Conservation (phyloP, 306 rosid species). For the Cucurbita argyrosperma region DNA sequence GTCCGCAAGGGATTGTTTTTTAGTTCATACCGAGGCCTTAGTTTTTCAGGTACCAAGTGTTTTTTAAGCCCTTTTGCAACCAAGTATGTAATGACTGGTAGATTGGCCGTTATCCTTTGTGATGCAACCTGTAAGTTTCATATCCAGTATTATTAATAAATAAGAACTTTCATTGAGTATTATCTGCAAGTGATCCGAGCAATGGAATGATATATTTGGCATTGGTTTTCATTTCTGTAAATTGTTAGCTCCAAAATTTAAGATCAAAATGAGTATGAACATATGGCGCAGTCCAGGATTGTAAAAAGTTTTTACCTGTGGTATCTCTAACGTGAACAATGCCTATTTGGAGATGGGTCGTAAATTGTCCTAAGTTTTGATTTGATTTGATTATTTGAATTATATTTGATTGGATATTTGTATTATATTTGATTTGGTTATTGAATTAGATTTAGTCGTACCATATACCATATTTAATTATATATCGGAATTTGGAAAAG, state of each 20-base stretch:
- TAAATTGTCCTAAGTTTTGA: too few species aligned
- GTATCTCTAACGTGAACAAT: too few species aligned
- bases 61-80: slow-evolving; percentile 27
- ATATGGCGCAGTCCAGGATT: neutral
- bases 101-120: slow-evolving; percentile 31
- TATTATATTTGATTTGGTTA: too few species aligned
- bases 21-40: slow-evolving; percentile 22
- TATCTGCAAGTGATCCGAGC: neutral
- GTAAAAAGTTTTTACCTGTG: neutral
- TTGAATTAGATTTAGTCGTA: too few species aligned
- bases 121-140: slow-evolving; percentile 14
- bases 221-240: neutral
- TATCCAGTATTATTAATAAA: slow-evolving; percentile 2
- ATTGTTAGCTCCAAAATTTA: too few species aligned
- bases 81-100: slow-evolving; percentile 14
- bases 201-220: neutral
- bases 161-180: neutral
- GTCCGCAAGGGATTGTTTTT: slow-evolving; percentile 37
- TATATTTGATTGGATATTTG: too few species aligned
- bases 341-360: too few species aligned
- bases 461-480: too few species aligned
- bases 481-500: too few species aligned
- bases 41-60: slow-evolving; percentile 37
- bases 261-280: too few species aligned
- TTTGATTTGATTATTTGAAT: too few species aligned